Evolutionary conservation across 1,284 basidiomycete species (phyloP).

Genomic region (Heterobasidion occidentale): DNA sequence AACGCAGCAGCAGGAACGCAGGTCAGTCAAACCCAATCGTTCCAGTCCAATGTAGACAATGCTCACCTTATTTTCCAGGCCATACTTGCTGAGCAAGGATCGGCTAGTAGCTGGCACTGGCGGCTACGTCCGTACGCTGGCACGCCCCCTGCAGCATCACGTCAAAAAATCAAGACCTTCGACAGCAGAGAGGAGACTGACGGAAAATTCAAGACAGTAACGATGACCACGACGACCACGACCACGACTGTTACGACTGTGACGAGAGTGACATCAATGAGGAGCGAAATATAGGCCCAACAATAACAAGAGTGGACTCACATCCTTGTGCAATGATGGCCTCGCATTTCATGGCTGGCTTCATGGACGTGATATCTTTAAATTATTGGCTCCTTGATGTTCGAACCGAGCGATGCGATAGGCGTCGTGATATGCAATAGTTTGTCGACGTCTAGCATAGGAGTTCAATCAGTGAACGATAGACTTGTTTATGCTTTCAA

Average conservation of each 20-base stretch:
- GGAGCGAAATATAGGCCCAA: background rate
- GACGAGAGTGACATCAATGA: background rate
- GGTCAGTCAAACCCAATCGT: background rate
- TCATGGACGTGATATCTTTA: no score
- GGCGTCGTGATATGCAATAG: no score
- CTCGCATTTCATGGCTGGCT: no score
- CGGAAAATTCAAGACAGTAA: background rate
- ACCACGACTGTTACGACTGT: constrained; percentile 4
- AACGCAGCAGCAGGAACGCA: background rate
- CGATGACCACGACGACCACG: constrained; percentile 2
- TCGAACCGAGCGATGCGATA: no score
- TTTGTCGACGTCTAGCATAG: no score
- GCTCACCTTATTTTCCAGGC: constrained; percentile 4
- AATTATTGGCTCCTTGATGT: no score
- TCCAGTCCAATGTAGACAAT: background rate
- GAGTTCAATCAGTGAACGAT: no score
- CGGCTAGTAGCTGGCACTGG: constrained; percentile 1
- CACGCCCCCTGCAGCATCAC: background rate
- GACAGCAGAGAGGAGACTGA: background rate
- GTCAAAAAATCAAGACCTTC: background rate
- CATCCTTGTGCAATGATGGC: no score
- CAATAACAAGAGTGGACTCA: no score
- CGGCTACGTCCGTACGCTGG: constrained; percentile 1
- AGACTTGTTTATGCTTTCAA: no score
- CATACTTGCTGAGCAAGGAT: background rate